Percentiles rank a stretch among this genome's conserved stretches.
Evolutionary conservation across 305 asterid species (phyloP).

Genomic region (Salvia sclarea): DNA sequence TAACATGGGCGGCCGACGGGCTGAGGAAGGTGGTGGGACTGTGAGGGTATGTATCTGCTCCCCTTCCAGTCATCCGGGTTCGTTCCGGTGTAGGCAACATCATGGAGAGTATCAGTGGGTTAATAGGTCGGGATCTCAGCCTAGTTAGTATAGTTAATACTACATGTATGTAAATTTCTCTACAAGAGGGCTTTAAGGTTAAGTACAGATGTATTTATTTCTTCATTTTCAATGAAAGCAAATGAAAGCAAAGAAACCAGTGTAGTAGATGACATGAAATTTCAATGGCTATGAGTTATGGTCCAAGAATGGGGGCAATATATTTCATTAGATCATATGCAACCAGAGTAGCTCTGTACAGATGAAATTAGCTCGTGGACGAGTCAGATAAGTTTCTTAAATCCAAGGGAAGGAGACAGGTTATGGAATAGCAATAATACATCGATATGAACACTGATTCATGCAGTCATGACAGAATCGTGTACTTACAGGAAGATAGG

Average conservation of each 20-base stretch:
- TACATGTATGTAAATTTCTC: background rate
- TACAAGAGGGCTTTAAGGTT: background rate
- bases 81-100: conserved; percentile 87
- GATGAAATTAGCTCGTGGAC: background rate
- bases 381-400: conserved; percentile 7
- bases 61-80: conserved; percentile 82
- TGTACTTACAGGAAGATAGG: conserved; percentile 24
- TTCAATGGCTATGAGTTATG: background rate
- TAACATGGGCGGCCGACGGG: conserved; percentile 24
- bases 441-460: conserved; percentile 26
- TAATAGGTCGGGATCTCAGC: conserved; percentile 37
- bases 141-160: conserved; percentile 26
- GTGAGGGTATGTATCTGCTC: conserved; percentile 69
- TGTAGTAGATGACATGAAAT: conserved; percentile 1
- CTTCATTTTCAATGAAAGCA: background rate
- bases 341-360: conserved; percentile 19
- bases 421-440: conserved; percentile 12
- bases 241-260: background rate
- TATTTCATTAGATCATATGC: conserved; percentile 22
- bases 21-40: conserved; percentile 32
- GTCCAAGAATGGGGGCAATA: background rate
- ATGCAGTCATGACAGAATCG: conserved; percentile 11
- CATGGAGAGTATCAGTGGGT: conserved; percentile 72
- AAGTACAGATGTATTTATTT: conserved; percentile 8
- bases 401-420: background rate